A percentile compares a stretch with the other conserved stretches of the same genome.
These are phyloP conservation scores for Penicillium coprophilum DNA, from an alignment of 495 filamentous ascomycete species.

Conservation along the genomic window DNA sequence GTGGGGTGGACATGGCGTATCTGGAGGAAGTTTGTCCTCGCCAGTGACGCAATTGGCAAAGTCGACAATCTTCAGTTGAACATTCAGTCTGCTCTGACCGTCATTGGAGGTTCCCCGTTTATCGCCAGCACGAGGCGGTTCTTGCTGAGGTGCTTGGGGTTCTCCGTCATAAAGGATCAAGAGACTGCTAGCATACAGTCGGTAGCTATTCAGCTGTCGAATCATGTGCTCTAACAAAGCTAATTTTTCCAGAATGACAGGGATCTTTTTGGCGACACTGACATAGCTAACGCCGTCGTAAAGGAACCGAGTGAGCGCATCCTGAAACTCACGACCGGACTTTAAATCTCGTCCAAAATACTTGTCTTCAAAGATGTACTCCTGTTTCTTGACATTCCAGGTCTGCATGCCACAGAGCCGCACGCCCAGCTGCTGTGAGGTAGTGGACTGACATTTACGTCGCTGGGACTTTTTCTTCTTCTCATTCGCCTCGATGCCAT, in stretches of 20 bases:
- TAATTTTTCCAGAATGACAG: slow-evolving; percentile 80
- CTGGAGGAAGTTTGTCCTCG: slow-evolving; percentile 64
- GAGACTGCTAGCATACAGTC: slow-evolving; percentile 93
- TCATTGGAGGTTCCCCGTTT: slow-evolving; percentile 39
- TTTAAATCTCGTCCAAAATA: slow-evolving; percentile 92
- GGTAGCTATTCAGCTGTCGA: slow-evolving; percentile 73
- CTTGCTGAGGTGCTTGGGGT: slow-evolving; percentile 21
- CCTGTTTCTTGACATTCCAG: slow-evolving; percentile 82
- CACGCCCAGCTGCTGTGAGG: slow-evolving; percentile 86
- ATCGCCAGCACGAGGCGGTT: slow-evolving; percentile 11
- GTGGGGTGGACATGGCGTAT: slow-evolving; percentile 75
- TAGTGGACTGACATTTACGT: slow-evolving; percentile 88
- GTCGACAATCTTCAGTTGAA: slow-evolving; percentile 95
- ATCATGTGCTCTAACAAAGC: slow-evolving; percentile 80
- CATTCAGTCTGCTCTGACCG: slow-evolving; percentile 47
- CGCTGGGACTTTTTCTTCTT: slow-evolving; percentile 93
- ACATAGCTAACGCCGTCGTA: slow-evolving; percentile 82
- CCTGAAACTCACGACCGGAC: slow-evolving; percentile 85
- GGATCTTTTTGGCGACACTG: slow-evolving; percentile 80
- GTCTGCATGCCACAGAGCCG: slow-evolving; percentile 94
- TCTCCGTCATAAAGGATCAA: slow-evolving; percentile 93
- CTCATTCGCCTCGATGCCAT: slow-evolving; percentile 87
- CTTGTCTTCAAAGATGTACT: slow-evolving; percentile 91
- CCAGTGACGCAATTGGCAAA: slow-evolving; percentile 97
- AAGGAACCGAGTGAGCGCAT: slow-evolving; percentile 83